phyloP scores from a whole-genome alignment of 805 yeast genomes.

The Candida endomychidarum region DNA sequence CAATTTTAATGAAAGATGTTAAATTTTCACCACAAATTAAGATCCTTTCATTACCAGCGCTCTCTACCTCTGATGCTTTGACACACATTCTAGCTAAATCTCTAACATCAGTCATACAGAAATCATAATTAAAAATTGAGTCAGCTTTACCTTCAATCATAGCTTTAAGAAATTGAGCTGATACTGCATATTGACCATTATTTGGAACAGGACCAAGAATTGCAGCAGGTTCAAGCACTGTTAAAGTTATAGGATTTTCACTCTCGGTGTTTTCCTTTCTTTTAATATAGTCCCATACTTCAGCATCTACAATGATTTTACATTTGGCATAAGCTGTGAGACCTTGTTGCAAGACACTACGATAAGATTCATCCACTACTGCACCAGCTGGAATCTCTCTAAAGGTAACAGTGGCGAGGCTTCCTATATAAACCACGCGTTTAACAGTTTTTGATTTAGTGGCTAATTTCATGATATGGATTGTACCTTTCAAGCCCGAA shows the following conservation, averaged over 20 bases:
- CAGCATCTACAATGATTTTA: conserved; percentile 10
- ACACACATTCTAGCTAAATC: conserved; percentile 9
- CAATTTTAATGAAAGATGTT: not conserved
- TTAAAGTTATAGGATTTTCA: conserved; percentile 4
- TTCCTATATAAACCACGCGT: conserved; percentile 5
- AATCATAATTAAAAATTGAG: not conserved
- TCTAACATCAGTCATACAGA: conserved; percentile 8
- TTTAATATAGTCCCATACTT: conserved; percentile 12
- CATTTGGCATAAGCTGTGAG: conserved; percentile 9
- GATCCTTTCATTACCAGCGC: conserved; percentile 2
- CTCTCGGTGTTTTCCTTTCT: conserved; percentile 8
- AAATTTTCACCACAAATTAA: not conserved
- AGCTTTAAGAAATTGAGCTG: not conserved
- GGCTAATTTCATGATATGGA: conserved; percentile 8
- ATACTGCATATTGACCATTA: not conserved
- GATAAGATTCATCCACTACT: conserved; percentile 3
- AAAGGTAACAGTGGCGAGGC: conserved; percentile 3
- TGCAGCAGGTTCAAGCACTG: conserved; percentile 8
- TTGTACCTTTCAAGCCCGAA: conserved; percentile 4
- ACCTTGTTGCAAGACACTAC: not conserved
- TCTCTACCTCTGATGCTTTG: not conserved
- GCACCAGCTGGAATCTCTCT: not conserved
- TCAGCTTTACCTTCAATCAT: not conserved
- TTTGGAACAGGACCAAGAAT: conserved; percentile 12
- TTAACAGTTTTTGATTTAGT: conserved; percentile 6